Evolutionary conservation across 371 early-diverging fungal genomes (phyloP).

Genomic region (Mortierella sp.): DNA sequence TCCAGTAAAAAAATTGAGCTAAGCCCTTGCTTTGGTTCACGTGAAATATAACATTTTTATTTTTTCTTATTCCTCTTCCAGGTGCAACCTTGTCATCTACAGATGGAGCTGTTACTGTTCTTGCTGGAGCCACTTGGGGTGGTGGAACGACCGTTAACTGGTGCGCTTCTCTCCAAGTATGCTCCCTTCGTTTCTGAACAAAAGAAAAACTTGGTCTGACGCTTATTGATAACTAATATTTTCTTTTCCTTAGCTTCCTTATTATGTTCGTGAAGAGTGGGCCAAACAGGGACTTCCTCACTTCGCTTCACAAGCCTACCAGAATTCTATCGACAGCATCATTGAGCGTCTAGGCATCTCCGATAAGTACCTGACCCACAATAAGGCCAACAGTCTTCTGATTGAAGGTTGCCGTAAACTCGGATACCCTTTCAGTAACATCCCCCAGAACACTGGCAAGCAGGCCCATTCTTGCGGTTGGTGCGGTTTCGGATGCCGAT

Average conservation of each 20-base stretch:
- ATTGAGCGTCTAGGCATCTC: constrained; percentile 68
- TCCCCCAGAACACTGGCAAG: constrained; percentile 79
- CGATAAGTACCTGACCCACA: constrained; percentile 69
- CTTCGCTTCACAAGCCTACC: constrained; percentile 66
- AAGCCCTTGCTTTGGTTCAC: background rate
- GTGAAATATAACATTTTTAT: constrained; percentile 4
- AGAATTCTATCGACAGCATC: constrained; percentile 66
- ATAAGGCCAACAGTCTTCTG: constrained; percentile 68
- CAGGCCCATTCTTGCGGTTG: constrained; percentile 74
- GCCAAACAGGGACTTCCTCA: constrained; percentile 70
- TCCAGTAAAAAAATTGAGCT: no score
- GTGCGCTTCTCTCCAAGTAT: constrained; percentile 77
- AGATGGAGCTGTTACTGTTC: constrained; percentile 64
- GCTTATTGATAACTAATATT: no score
- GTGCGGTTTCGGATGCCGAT: constrained; percentile 79
- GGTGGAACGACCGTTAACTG: constrained; percentile 79
- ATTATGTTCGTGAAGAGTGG: constrained; percentile 82
- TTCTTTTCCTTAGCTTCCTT: constrained; percentile 58
- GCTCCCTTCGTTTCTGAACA: no score
- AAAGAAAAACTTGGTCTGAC: no score
- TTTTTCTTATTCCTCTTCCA: background rate
- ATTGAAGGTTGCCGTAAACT: constrained; percentile 76
- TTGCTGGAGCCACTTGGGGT: constrained; percentile 77
- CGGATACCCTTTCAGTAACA: constrained; percentile 67
- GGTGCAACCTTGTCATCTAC: constrained; percentile 58